These are phyloP conservation scores for Colletotrichum euphorbiae DNA, from an alignment of 2,329 filamentous ascomycete species.

Conservation along the genomic window DNA sequence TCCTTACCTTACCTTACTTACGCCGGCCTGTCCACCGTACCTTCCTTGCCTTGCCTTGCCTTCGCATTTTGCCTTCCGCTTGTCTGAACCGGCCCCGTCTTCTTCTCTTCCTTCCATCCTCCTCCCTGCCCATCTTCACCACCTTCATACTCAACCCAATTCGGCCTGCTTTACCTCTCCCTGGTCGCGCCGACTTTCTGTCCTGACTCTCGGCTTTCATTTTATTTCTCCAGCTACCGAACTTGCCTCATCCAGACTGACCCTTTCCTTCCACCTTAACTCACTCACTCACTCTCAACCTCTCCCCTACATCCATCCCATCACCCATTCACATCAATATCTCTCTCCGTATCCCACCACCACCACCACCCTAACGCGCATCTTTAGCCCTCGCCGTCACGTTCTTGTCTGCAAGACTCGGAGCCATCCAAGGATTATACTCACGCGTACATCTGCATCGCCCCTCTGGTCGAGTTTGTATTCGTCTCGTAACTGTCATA, in stretches of 20 bases:
- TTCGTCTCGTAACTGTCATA: constrained; percentile 27
- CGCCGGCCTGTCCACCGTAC: constrained; percentile 14
- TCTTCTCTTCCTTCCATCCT: constrained; percentile 39
- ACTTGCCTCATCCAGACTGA: constrained; percentile 8
- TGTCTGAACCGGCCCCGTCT: constrained; percentile 36
- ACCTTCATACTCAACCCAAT: constrained; percentile 38
- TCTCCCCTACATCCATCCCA: constrained; percentile 8
- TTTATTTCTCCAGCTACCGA: constrained; percentile 17
- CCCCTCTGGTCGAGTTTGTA: not conserved
- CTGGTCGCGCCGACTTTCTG: constrained; percentile 27
- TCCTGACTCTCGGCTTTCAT: constrained; percentile 30
- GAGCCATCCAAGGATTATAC: not conserved
- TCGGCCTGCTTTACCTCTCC: constrained; percentile 24
- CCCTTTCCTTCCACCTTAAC: constrained; percentile 14
- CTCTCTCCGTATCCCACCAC: constrained; percentile 8
- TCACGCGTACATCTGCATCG: not conserved
- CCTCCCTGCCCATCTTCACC: constrained; percentile 40
- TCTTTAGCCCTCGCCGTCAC: constrained; percentile 3
- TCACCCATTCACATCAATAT: constrained; percentile 25
- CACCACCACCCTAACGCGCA: constrained; percentile 5
- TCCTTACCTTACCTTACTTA: constrained; percentile 17
- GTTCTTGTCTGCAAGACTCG: not conserved
- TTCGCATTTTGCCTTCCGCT: constrained; percentile 40
- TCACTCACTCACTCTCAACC: constrained; percentile 8
- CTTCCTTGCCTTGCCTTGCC: constrained; percentile 32